These are phyloP conservation scores for Chlorella sp. DNA, from an alignment of 139 green algal genomes.

Conservation along the genomic window DNA sequence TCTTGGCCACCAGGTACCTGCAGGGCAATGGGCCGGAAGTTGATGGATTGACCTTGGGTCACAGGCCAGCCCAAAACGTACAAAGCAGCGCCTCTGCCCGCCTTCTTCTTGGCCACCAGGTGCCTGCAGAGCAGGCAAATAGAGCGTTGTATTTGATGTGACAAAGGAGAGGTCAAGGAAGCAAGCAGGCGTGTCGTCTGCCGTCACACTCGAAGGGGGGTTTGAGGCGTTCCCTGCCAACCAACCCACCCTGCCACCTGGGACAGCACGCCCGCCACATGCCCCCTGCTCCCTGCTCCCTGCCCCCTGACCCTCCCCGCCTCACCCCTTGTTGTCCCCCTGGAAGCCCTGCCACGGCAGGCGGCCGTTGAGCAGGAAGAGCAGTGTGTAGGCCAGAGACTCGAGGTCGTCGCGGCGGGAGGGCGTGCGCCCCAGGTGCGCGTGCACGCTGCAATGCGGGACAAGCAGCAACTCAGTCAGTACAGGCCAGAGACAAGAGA, in stretches of 20 bases:
- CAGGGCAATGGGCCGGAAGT: no score
- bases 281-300: no score
- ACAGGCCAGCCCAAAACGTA: no score
- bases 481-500: conserved; percentile 97
- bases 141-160: no score
- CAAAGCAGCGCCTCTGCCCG: no score
- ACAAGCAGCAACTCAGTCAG: conserved; percentile 43
- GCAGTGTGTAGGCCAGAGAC: conserved; percentile 96
- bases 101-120: conserved; percentile 99
- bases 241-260: no score
- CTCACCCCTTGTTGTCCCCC: conserved; percentile 84
- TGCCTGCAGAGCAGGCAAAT: conserved; percentile 82
- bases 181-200: no score
- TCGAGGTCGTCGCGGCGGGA: conserved; percentile 94
- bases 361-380: conserved; percentile 94
- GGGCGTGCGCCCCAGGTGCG: conserved; percentile 92
- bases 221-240: no score
- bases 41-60: no score
- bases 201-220: no score
- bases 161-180: no score
- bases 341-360: conserved; percentile 94
- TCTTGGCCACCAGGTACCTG: conserved; percentile 97
- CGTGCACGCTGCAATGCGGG: conserved; percentile 74
- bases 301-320: background rate
- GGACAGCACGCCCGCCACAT: no score